Evolutionary conservation across 2,329 filamentous ascomycete species (phyloP), one percentile per base, ranked within the genome.

Genomic region (Xenoacremonium recifei): DNA sequence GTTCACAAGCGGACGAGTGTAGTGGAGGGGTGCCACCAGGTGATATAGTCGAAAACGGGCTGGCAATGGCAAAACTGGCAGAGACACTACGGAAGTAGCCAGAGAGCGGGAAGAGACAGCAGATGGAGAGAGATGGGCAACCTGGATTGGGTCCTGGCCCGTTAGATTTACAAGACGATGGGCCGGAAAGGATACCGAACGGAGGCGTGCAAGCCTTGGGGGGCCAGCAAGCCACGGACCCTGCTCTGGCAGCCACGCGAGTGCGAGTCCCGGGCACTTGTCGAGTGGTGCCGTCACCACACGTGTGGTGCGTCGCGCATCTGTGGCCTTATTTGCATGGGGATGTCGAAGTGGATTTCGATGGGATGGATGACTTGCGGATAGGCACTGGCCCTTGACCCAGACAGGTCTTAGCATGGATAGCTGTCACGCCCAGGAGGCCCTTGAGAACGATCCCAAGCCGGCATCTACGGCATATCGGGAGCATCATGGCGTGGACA

Each of bases 311-410:
- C 45, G 43, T 47, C 46, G 40, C 54, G 52, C 42, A 47, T 48
- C 47, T 49, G 47, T 54, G 52, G 50, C 54, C 52, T 54, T 57
- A 57, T 56, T 57, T 51, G 45, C 54, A 34, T 39, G 37, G 37
- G 20, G 51, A 50, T 44, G 45, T 29, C n/a, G n/a, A n/a, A 51
- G 29, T 44, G 18, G 42, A 51, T 46, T 38, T 45, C 43, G 35
- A 49, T 44, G 42, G 42, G 48, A 37, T 53, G 45, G 37, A 57
- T 57, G 54, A 56, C 54, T 54, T 56, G 54, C 54, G 54, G 54
- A 57, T 50, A 53, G 57, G 54, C 49, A 50, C 50, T 16, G n/a
- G n/a, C n/a, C n/a, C n/a, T 18, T 15, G 33, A 23, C 16, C 11
- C 33, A 35, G 12, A 13, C 18, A n/a, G 6, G n/a, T 31, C n/a